phyloP scores from a whole-genome alignment of 768 basidiomycete genomes.

The Auricularia auricula-judae region DNA sequence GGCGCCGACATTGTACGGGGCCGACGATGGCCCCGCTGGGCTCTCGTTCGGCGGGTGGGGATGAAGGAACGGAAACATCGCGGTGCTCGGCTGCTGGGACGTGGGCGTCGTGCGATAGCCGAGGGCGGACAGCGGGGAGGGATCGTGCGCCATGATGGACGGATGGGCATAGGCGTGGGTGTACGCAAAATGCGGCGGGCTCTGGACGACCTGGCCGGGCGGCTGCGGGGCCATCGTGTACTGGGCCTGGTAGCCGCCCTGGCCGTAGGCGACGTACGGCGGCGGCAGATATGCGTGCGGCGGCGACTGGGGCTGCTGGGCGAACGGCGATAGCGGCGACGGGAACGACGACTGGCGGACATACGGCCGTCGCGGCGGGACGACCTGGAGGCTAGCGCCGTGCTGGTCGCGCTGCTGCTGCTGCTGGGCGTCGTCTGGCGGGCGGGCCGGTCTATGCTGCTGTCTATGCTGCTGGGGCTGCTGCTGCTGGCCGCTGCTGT shows the following conservation, averaged over 20 bases:
- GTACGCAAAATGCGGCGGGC: not conserved
- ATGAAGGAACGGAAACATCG: not conserved
- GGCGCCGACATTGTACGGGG: not conserved
- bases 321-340: not conserved
- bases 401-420: not conserved
- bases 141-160: not conserved
- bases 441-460: not conserved
- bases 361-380: not conserved
- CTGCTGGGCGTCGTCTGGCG: not conserved
- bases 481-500: not conserved
- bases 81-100: not conserved
- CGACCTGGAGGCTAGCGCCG: not conserved
- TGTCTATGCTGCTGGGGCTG: not conserved
- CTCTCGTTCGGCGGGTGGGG: conserved; percentile 26
- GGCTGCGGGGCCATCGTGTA: conserved; percentile 38
- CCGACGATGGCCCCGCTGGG: conserved; percentile 30
- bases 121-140: not conserved
- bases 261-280: conserved; percentile 16
- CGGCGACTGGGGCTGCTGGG: not conserved
- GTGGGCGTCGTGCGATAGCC: not conserved
- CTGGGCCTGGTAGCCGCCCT: conserved; percentile 28
- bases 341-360: not conserved
- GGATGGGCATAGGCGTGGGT: not conserved
- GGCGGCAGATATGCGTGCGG: not conserved
- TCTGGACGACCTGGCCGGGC: not conserved